Percentiles rank a stretch among this genome's conserved stretches.
phyloP scores from a whole-genome alignment of 1,139 yeast genomes.

The Suhomyces taliae region DNA sequence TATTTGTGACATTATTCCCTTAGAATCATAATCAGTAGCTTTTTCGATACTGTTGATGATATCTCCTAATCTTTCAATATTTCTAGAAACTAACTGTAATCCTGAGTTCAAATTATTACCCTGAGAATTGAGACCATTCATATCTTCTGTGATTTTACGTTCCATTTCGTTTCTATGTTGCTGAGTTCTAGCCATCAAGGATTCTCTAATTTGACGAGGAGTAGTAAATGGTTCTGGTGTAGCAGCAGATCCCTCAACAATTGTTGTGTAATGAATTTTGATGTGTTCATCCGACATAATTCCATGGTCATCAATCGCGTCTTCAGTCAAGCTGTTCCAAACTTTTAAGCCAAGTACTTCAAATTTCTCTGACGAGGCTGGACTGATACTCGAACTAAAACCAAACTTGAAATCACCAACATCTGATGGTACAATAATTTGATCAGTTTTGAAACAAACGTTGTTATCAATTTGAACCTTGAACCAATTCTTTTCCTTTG shows the following conservation, averaged over 20 bases:
- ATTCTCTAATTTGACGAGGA: slow-evolving; percentile 32
- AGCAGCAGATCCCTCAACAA: slow-evolving; percentile 16
- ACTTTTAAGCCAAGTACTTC: slow-evolving; percentile 59
- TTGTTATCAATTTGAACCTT: slow-evolving; percentile 71
- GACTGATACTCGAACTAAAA: slow-evolving; percentile 44
- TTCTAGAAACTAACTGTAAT: not conserved
- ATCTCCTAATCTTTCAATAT: slow-evolving; percentile 6
- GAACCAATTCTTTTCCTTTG: slow-evolving; percentile 40
- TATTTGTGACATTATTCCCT: slow-evolving; percentile 14
- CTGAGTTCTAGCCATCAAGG: slow-evolving; percentile 41
- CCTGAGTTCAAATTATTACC: not conserved
- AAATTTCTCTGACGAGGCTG: slow-evolving; percentile 50
- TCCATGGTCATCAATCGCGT: slow-evolving; percentile 59
- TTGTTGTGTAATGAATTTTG: slow-evolving; percentile 24
- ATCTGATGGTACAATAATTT: slow-evolving; percentile 39
- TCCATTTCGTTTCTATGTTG: slow-evolving; percentile 23
- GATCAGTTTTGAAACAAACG: slow-evolving; percentile 64
- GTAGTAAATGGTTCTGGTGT: slow-evolving; percentile 3
- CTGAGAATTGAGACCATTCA: not conserved
- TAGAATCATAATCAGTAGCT: slow-evolving; percentile 11
- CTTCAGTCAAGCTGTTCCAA: slow-evolving; percentile 54
- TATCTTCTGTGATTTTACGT: slow-evolving; percentile 1
- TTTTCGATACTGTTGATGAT: slow-evolving; percentile 6
- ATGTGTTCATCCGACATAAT: slow-evolving; percentile 47
- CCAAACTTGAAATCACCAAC: slow-evolving; percentile 47